These are phyloP conservation scores for Striga asiatica DNA, from an alignment of 257 asterid species.

Conservation along the genomic window DNA sequence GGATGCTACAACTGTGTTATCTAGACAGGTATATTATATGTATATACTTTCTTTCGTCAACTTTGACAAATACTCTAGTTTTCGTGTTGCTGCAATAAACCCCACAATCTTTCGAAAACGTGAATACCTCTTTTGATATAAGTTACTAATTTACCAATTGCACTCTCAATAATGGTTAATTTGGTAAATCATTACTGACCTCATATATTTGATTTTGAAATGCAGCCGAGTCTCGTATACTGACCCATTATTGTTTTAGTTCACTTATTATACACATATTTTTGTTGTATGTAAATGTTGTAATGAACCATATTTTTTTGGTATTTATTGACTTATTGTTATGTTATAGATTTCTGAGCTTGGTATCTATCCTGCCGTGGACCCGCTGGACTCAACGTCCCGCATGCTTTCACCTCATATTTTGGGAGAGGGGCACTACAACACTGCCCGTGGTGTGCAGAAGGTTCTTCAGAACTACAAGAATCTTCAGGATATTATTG, in stretches of 20 bases:
- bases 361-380: constrained; percentile 98
- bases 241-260: no score
- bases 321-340: no score
- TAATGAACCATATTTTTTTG: no score
- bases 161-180: background rate
- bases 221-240: no score
- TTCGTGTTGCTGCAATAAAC: background rate
- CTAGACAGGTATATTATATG: constrained; percentile 92
- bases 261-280: no score
- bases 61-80: background rate
- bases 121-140: background rate
- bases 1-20: constrained; percentile 98
- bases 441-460: constrained; percentile 98
- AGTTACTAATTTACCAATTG: background rate
- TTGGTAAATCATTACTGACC: no score
- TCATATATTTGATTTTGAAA: no score
- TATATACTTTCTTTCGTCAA: background rate
- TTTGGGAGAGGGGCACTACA: constrained; percentile 92
- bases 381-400: constrained; percentile 93
- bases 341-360: constrained; percentile 85
- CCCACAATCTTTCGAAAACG: background rate
- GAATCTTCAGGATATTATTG: constrained; percentile 98
- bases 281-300: no score
- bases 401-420: constrained; percentile 98
- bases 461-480: constrained; percentile 92